Base-by-base conservation (phyloP, 1,284 basidiomycete species). In the Entoloma clypeatum region DNA sequence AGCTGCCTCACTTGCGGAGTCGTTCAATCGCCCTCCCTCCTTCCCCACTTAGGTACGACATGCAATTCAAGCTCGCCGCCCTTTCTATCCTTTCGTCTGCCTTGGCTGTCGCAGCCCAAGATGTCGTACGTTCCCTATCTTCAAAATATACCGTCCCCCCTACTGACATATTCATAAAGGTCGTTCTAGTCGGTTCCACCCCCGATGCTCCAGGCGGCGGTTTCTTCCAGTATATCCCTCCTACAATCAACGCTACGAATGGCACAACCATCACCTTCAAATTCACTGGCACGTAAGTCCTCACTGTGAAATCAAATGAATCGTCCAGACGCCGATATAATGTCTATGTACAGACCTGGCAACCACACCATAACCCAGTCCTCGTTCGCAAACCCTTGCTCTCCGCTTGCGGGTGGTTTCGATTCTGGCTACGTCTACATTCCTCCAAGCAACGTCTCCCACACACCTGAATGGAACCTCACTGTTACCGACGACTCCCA, bases 351-450 rank as follows among this genome's bases (percentile, higher is more conserved):
- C 36, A 58, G 59, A 14, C 67, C 69, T 5, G 72, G 72, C 32
- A 74, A 75, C 55, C 76, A 79, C 57, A 69, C 70, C 32, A 64
- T 77, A 29, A 74, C 76, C 3, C 77, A 81, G 55, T 72, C 71
- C 8, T 58, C 64, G 0, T 74, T 77, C 47, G 50, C 49, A 9
- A 49, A 55, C 28, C 77, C 77, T 0, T 78, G 77, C 52, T 53
- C 63, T 39, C 68, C 65, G 16, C 31, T 68, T 24, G 28, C 50
- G 5, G 58, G 61, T 25, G 74, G 75, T 9, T 74, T 78, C 53
- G 67, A 73, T 57, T 76, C 75, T 13, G 75, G 74, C 31, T 72
- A 71, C 64, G 68, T 62, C 43, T 64, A 60, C 4, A 43, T 64
- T 24, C 47, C 56, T 47, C n/a, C 23, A 26, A 22, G 50, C 46